phyloP scores from a whole-genome alignment of 306 rosid genomes.

The Inga oerstediana region DNA sequence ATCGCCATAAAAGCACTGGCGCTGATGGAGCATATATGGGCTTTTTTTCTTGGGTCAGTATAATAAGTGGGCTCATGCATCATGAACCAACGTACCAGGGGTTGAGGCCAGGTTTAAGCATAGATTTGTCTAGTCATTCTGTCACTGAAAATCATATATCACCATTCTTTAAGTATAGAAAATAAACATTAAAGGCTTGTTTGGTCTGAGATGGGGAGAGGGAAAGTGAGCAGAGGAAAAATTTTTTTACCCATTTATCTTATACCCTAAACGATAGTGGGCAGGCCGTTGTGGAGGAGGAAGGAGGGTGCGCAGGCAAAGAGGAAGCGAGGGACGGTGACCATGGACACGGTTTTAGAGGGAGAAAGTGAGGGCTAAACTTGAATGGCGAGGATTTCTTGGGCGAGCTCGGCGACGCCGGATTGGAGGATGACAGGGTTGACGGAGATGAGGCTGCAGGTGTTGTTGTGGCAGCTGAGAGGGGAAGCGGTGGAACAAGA shows the following conservation, averaged over 20 bases:
- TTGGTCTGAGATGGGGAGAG: too few relatives aligned
- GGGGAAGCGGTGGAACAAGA: slow-evolving; percentile 29
- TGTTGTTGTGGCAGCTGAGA: slow-evolving; percentile 58
- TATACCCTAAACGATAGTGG: slow-evolving; percentile 42
- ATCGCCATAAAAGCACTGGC: too few relatives aligned
- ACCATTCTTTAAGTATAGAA: neutral
- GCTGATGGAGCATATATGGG: neutral
- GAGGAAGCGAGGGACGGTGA: slow-evolving; percentile 46
- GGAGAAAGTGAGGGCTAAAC: slow-evolving; percentile 15
- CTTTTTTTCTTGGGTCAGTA: neutral
- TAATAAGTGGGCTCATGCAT: neutral
- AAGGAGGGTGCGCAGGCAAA: slow-evolving; percentile 60
- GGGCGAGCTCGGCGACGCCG: slow-evolving; percentile 49
- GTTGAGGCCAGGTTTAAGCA: neutral
- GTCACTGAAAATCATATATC: neutral
- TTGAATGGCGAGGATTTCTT: slow-evolving; percentile 45
- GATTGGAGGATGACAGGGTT: slow-evolving; percentile 55
- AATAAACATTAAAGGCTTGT: too few relatives aligned
- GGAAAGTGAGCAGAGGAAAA: too few relatives aligned
- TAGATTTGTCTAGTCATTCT: neutral
- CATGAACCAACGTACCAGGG: neutral
- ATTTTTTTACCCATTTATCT: too few relatives aligned
- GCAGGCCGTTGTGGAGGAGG: slow-evolving; percentile 47
- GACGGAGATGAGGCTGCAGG: slow-evolving; percentile 40
- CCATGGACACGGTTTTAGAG: slow-evolving; percentile 32